Evolutionary conservation across 2,329 filamentous ascomycete species (phyloP).

Genomic region (Colletotrichum scovillei): DNA sequence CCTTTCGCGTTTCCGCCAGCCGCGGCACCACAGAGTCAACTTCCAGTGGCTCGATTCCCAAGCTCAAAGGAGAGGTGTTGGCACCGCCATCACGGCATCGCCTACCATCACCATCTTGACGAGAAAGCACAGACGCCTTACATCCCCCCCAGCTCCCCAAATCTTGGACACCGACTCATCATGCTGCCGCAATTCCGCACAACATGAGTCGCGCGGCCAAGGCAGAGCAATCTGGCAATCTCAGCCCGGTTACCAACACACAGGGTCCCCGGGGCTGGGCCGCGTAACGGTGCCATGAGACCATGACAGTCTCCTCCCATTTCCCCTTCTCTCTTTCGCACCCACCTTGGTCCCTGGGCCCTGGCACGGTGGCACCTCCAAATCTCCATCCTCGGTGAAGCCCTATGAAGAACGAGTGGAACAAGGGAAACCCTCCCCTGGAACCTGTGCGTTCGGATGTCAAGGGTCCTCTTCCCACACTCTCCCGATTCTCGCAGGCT

Average conservation of each 20-base stretch:
- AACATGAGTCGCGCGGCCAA: conserved; percentile 29
- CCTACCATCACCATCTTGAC: background rate
- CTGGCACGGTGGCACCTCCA: background rate
- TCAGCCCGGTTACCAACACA: conserved; percentile 22
- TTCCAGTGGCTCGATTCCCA: background rate
- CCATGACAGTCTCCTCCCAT: background rate
- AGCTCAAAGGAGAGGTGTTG: background rate
- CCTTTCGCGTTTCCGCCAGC: background rate
- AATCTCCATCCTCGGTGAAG: conserved; percentile 20
- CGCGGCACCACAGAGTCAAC: background rate
- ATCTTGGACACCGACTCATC: conserved; percentile 21
- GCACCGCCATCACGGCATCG: background rate
- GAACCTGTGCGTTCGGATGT: background rate
- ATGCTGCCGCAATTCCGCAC: conserved; percentile 11
- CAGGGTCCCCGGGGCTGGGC: conserved; percentile 14
- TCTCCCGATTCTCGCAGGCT: background rate
- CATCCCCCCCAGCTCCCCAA: background rate
- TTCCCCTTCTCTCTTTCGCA: background rate
- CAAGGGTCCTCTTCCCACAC: background rate
- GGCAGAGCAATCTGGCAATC: background rate
- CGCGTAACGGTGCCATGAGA: conserved; percentile 18
- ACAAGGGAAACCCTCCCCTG: background rate
- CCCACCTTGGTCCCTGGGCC: background rate
- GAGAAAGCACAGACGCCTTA: background rate
- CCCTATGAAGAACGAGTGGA: conserved; percentile 18